A percentile compares a stretch with the other conserved stretches of the same genome.
Conservation (phyloP, 2,329 filamentous ascomycete genomes). For the Lanzia echinophila region DNA sequence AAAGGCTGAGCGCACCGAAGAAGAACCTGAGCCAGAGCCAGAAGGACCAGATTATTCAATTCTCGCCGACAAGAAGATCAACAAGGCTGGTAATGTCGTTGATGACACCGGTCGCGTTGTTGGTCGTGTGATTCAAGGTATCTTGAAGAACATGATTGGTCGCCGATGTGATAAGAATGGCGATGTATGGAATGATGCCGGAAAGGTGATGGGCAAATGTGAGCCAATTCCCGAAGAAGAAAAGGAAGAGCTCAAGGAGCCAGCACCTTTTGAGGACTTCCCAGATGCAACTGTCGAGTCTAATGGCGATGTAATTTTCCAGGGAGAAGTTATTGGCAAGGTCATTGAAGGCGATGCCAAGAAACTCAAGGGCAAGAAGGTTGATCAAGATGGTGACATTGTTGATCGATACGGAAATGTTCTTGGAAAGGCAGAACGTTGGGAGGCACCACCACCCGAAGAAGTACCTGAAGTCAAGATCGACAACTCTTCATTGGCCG, state of each 20-base stretch:
- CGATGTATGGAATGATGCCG: conserved; percentile 64
- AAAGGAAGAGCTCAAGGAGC: conserved; percentile 40
- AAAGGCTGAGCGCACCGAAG: conserved; percentile 29
- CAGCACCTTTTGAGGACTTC: conserved; percentile 51
- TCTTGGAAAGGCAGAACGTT: conserved; percentile 61
- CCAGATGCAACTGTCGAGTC: conserved; percentile 46
- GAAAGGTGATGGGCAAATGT: conserved; percentile 59
- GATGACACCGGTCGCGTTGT: conserved; percentile 47
- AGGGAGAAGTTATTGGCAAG: conserved; percentile 50
- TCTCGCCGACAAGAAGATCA: conserved; percentile 49
- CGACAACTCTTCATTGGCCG: conserved; percentile 57
- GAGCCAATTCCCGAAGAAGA: conserved; percentile 56
- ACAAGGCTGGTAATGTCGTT: conserved; percentile 53
- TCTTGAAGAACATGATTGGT: conserved; percentile 55
- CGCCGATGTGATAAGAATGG: conserved; percentile 59
- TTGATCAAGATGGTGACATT: conserved; percentile 64
- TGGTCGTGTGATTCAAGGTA: conserved; percentile 58
- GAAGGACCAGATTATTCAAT: conserved; percentile 38
- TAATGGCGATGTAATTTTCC: conserved; percentile 46
- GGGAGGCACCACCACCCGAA: conserved; percentile 49
- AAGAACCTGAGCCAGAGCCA: conserved; percentile 20
- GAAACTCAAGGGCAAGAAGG: conserved; percentile 55
- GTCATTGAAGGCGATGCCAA: conserved; percentile 58
- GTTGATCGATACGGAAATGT: conserved; percentile 60
- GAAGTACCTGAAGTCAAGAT: conserved; percentile 40